These are phyloP conservation scores for Candida pseudoviswanathii DNA, from an alignment of 1,139 yeast species.

Conservation along the genomic window DNA sequence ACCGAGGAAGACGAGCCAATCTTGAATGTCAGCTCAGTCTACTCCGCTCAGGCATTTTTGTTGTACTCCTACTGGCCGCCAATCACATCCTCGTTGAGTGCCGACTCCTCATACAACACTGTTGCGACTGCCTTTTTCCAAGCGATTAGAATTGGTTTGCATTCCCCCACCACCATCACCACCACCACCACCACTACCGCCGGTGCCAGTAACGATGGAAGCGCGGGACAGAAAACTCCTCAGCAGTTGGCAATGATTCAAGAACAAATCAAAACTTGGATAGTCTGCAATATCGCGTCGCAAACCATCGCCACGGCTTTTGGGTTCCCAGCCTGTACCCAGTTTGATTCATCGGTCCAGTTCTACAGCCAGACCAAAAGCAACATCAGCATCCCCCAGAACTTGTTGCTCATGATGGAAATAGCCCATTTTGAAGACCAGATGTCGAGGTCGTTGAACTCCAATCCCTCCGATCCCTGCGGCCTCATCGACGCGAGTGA, in stretches of 20 bases:
- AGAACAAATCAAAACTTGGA: slow-evolving; percentile 90
- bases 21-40: slow-evolving; percentile 88
- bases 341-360: slow-evolving; percentile 74
- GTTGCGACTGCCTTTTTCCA: slow-evolving; percentile 90
- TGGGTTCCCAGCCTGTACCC: slow-evolving; percentile 92
- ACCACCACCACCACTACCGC: not conserved
- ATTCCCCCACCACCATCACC: slow-evolving; percentile 44
- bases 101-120: slow-evolving; percentile 95
- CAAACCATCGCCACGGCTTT: slow-evolving; percentile 90
- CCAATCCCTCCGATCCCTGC: slow-evolving; percentile 67
- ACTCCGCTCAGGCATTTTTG: slow-evolving; percentile 89
- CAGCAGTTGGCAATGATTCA: slow-evolving; percentile 49
- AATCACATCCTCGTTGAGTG: slow-evolving; percentile 86
- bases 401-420: slow-evolving; percentile 73
- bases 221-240: slow-evolving; percentile 19
- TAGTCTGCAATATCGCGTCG: slow-evolving; percentile 85
- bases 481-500: slow-evolving; percentile 70
- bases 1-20: slow-evolving; percentile 76
- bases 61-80: slow-evolving; percentile 96
- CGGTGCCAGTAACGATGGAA: too few relatives aligned
- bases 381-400: slow-evolving; percentile 54
- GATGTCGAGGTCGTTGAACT: slow-evolving; percentile 73
- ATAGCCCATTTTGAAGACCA: slow-evolving; percentile 87
- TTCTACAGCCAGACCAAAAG: slow-evolving; percentile 47
- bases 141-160: slow-evolving; percentile 88